Conservation (phyloP, 1,139 yeast genomes). For the Sugiyamaella neomexicana region DNA sequence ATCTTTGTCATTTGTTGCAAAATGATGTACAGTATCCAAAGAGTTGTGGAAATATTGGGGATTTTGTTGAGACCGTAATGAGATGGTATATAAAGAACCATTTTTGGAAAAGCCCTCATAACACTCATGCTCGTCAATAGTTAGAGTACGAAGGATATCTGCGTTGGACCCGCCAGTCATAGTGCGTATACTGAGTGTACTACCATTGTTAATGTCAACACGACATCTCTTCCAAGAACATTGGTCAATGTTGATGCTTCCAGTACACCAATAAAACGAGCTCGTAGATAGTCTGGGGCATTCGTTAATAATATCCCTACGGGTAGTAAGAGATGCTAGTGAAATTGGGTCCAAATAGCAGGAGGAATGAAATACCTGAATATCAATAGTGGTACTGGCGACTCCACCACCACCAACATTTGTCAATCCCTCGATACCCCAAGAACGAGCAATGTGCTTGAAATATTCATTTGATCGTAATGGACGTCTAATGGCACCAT, state of each 20-base stretch:
- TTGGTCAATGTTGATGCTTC: constrained; percentile 12
- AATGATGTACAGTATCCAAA: constrained; percentile 31
- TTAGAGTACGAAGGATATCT: constrained; percentile 15
- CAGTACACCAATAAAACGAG: constrained; percentile 21
- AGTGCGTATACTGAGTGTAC: constrained; percentile 9
- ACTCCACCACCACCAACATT: background rate
- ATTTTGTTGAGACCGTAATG: constrained; percentile 34
- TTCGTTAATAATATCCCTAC: constrained; percentile 36
- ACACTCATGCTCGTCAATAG: constrained; percentile 29
- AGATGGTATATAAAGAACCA: constrained; percentile 25
- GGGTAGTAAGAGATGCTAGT: constrained; percentile 38
- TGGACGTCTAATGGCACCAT: constrained; percentile 31
- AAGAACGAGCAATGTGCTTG: constrained; percentile 28
- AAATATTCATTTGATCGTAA: constrained; percentile 32
- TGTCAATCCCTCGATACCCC: constrained; percentile 25
- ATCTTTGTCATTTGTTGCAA: constrained; percentile 33
- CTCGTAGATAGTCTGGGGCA: constrained; percentile 23
- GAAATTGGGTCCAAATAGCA: constrained; percentile 33
- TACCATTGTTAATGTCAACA: constrained; percentile 20
- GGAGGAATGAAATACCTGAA: constrained; percentile 32
- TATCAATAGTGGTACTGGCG: background rate
- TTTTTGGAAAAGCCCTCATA: constrained; percentile 29
- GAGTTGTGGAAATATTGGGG: constrained; percentile 31
- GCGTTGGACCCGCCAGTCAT: background rate
- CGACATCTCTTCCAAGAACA: constrained; percentile 27